These are phyloP conservation scores for Oryza rufipogon DNA, from an alignment of 176 grass and related monocot species.

Conservation along the genomic window DNA sequence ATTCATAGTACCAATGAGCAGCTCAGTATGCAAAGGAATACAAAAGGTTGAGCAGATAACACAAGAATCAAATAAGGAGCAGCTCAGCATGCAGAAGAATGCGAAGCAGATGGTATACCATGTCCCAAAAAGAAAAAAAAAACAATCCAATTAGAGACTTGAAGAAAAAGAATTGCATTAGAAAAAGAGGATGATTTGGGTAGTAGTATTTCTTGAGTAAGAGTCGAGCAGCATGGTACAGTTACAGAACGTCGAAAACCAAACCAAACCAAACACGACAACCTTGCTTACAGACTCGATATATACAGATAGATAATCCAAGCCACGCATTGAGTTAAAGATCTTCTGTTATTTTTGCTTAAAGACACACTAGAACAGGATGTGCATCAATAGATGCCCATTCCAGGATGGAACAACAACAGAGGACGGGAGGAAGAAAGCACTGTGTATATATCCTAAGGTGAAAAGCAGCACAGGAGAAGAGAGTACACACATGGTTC, in stretches of 20 bases:
- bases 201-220: background rate
- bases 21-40: background rate
- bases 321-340: conserved; percentile 29
- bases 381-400: conserved; percentile 20
- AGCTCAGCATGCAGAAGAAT: background rate
- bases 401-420: conserved; percentile 11
- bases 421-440: conserved; percentile 19
- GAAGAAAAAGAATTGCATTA: background rate
- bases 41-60: background rate
- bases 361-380: conserved; percentile 23
- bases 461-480: conserved; percentile 1
- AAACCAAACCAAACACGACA: conserved; percentile 24
- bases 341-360: conserved; percentile 41
- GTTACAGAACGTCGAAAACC: background rate
- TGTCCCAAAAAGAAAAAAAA: background rate
- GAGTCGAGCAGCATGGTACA: conserved; percentile 11
- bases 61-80: background rate
- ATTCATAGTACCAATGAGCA: background rate
- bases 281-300: conserved; percentile 40
- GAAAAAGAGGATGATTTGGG: background rate
- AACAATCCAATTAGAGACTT: background rate
- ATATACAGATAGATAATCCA: conserved; percentile 45
- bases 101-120: background rate
- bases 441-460: conserved; percentile 14
- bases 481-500: conserved; percentile 22